Evolutionary conservation across 2,329 filamentous ascomycete species (phyloP), one percentile per base, ranked within the genome.

Genomic region (Raffaelea arxii): DNA sequence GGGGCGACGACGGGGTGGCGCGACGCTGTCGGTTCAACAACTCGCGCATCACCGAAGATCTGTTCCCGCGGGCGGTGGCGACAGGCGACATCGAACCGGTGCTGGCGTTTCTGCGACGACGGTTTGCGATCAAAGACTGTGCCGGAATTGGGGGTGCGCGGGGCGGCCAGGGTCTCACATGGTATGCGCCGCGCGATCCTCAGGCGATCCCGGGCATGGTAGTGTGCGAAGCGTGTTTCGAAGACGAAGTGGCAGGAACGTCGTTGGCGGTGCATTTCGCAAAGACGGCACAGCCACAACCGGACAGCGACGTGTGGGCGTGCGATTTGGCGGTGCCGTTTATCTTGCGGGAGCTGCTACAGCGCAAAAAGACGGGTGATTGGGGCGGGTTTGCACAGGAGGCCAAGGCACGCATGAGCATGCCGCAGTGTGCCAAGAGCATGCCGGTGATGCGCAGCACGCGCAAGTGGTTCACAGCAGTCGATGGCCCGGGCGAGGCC

Each of bases 171-270:
- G 56, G 53, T 0, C 41, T 62, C 16, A 63, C 56, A 21, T 69
- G 64, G 62, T 64, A 56, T 43, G 49, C 55, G 0, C 54, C 63
- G 49, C 51, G 32, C 2, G 48, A 60, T 4, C n/a, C n/a, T n/a
- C 48, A 56, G 2, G 59, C 60, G 4, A 54, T 66, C 0, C 48
- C 56, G 1, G 58, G 59, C 1, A 59, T 68, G 23, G 53, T 68
- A 3, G 53, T 62, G 0, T 69, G 66, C 25, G 58, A 67, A 25
- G 60, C 66, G 4, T 69, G 66, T 43, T 63, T 62, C 47, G 57
- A 64, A 12, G 62, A 68, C 36, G 43, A 49, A 1, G 49, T 67
- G 3, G 53, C 47, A 1, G 59, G 55, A 0, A 59, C 55, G 0
- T 11, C 54, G 0, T 63, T 66, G 16, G 61, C 62, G 9, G 16